A percentile compares a stretch with the other conserved stretches of the same genome.
These are phyloP conservation scores for Ceratocystis harringtonii DNA, from an alignment of 2,329 filamentous ascomycete species.

Conservation along the genomic window DNA sequence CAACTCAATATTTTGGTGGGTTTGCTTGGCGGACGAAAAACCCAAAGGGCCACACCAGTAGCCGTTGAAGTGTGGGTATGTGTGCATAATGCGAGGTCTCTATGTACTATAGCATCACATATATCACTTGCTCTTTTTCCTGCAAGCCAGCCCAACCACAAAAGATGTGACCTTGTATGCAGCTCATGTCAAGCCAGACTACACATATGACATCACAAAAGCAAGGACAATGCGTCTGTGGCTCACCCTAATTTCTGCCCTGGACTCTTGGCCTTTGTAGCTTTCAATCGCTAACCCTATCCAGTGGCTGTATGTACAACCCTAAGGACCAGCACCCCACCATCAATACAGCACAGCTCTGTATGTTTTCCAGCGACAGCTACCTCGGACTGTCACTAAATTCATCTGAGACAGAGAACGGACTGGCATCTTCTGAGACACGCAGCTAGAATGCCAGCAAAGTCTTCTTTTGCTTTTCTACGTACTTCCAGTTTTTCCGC, in stretches of 20 bases:
- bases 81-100: neutral
- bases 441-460: neutral
- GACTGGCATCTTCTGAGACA: neutral
- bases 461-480: neutral
- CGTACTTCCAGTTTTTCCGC: neutral
- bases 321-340: too few species aligned
- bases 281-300: neutral
- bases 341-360: too few species aligned
- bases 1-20: too few species aligned
- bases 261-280: too few species aligned
- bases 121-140: neutral
- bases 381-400: too few species aligned
- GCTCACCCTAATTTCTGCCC: too few species aligned
- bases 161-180: neutral
- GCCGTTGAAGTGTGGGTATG: too few species aligned
- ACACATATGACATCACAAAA: neutral
- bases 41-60: too few species aligned
- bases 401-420: neutral
- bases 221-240: neutral
- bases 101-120: neutral
- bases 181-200: neutral
- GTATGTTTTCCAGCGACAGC: too few species aligned
- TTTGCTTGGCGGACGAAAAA: too few species aligned
- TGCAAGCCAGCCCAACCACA: neutral
- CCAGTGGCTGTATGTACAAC: too few species aligned